Conservation (phyloP, 805 yeast genomes). For the Saccharomycopsis capsularis region DNA sequence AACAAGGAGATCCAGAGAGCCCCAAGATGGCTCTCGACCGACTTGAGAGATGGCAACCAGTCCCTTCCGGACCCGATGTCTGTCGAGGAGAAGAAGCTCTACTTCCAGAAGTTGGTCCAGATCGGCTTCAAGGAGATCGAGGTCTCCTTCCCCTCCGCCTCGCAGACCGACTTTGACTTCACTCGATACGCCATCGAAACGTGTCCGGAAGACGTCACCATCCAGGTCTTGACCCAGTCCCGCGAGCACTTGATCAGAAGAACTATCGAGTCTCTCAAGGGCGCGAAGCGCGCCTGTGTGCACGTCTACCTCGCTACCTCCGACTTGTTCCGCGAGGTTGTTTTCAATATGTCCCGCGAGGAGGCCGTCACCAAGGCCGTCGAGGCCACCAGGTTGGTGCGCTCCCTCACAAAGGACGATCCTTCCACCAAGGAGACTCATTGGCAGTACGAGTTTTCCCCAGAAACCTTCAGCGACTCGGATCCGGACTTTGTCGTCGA, state of each 20-base stretch:
- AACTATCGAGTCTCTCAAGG: conserved; percentile 66
- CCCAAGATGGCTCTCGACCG: conserved; percentile 77
- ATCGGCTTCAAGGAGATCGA: conserved; percentile 78
- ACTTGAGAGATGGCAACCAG: conserved; percentile 76
- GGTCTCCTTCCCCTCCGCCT: conserved; percentile 75
- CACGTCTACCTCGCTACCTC: conserved; percentile 74
- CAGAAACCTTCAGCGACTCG: conserved; percentile 72
- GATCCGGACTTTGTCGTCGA: conserved; percentile 67
- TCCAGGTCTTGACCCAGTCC: conserved; percentile 72
- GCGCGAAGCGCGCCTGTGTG: conserved; percentile 65
- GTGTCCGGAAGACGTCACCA: conserved; percentile 67
- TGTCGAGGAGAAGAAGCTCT: conserved; percentile 63
- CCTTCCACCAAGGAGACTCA: conserved; percentile 54
- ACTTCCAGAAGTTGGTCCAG: conserved; percentile 64
- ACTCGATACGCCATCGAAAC: conserved; percentile 73
- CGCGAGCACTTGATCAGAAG: conserved; percentile 67
- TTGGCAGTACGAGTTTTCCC: conserved; percentile 72
- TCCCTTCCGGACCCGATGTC: conserved; percentile 80
- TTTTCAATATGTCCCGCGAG: conserved; percentile 62
- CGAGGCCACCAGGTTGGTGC: conserved; percentile 61
- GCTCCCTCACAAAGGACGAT: conserved; percentile 67
- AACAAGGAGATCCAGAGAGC: conserved; percentile 56
- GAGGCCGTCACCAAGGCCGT: conserved; percentile 65
- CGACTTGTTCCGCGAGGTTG: conserved; percentile 68
- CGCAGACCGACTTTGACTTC: conserved; percentile 77